Evolutionary conservation across 176 grass and related monocot species (phyloP).

Genomic region (Eleusine coracana): DNA sequence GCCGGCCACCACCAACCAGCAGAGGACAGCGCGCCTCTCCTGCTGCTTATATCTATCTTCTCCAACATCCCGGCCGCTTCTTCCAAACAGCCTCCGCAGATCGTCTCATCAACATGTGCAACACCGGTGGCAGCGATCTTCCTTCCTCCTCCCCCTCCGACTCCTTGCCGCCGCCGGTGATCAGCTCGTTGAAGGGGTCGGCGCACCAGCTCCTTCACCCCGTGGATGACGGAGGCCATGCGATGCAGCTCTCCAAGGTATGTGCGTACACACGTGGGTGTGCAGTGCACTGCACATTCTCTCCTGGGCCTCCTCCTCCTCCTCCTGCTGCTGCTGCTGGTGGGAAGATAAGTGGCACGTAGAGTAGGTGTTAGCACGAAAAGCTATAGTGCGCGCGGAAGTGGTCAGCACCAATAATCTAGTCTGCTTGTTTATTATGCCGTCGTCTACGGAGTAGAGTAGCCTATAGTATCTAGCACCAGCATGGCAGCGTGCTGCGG

Average conservation of each 20-base stretch:
- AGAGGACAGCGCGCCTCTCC: constrained; percentile 17
- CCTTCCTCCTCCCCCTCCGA: background rate
- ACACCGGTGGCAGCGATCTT: constrained; percentile 22
- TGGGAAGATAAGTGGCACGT: background rate
- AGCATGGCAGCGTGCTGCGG: background rate
- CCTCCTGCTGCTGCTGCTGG: background rate
- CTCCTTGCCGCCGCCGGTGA: constrained; percentile 20
- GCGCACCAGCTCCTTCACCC: constrained; percentile 47
- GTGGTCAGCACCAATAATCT: constrained; percentile 5
- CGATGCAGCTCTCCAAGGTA: constrained; percentile 53
- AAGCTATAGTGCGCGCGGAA: constrained; percentile 16
- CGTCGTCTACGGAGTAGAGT: background rate
- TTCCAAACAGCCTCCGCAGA: background rate
- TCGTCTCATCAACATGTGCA: constrained; percentile 45
- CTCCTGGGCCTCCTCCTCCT: background rate
- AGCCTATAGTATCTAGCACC: background rate
- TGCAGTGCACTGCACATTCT: constrained; percentile 1
- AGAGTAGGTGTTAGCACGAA: background rate
- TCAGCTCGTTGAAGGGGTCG: constrained; percentile 38
- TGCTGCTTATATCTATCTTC: background rate
- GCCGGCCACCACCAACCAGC: constrained; percentile 36
- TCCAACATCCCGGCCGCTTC: background rate
- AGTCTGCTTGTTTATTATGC: background rate
- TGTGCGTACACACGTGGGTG: background rate
- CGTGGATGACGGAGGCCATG: constrained; percentile 28